Evolutionary conservation across 163 green algal genomes (phyloP).

Genomic region (Chlorella variabilis): DNA sequence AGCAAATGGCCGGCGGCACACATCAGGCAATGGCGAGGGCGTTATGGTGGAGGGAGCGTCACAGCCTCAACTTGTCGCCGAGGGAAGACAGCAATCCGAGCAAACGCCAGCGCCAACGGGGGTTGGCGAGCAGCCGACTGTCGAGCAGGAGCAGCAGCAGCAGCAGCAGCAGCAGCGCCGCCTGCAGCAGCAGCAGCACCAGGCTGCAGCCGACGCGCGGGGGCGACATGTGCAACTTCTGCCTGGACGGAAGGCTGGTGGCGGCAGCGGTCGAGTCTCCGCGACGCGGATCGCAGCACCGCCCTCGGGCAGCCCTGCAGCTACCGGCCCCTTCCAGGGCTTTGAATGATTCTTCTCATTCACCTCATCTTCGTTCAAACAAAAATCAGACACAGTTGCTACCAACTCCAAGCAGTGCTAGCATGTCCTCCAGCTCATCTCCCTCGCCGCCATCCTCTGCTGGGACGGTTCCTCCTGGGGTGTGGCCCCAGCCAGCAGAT

Average conservation of each 20-base stretch:
- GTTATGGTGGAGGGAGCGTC: too few species aligned
- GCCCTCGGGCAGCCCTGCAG: background rate
- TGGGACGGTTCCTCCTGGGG: background rate
- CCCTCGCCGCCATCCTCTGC: background rate
- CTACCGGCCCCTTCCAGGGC: background rate
- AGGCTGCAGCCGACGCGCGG: background rate
- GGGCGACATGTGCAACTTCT: slow-evolving; percentile 17
- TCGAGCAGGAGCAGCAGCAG: background rate
- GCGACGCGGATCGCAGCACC: background rate
- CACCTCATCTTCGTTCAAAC: too few species aligned
- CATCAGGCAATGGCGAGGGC: background rate
- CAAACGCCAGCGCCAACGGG: background rate
- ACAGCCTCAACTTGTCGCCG: too few species aligned
- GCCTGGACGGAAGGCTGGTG: background rate
- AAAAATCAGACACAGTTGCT: too few species aligned
- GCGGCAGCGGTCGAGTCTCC: background rate
- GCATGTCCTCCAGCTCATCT: slow-evolving; percentile 8
- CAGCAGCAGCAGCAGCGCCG: background rate
- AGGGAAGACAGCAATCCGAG: too few species aligned
- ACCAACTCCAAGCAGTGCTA: slow-evolving; percentile 17
- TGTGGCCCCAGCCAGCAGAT: background rate
- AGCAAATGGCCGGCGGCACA: slow-evolving; percentile 1
- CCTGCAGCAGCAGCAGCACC: background rate
- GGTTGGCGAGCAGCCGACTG: background rate
- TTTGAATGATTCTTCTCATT: background rate